Percentiles rank a stretch among this genome's conserved stretches.
Conservation (phyloP, 2,329 filamentous ascomycete genomes). For the Pseudocercospora macadamiae region DNA sequence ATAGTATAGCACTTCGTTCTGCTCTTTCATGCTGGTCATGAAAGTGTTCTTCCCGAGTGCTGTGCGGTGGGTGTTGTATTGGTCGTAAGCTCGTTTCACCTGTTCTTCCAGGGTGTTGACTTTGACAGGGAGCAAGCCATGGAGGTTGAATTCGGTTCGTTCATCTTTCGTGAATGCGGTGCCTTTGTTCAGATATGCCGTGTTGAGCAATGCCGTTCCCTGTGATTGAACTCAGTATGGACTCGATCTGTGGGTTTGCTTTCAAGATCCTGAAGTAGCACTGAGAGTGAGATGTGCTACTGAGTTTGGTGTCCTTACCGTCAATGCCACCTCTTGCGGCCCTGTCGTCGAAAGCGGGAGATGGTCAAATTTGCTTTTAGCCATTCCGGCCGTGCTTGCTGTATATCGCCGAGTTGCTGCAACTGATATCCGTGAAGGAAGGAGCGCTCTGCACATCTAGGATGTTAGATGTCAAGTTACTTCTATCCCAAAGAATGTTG, state of each 20-base stretch:
- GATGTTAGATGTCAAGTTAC: too few relatives aligned
- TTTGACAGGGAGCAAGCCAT: conserved; percentile 71
- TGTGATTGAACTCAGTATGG: background rate
- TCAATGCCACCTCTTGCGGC: conserved; percentile 8
- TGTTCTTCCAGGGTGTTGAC: conserved; percentile 78
- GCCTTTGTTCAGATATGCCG: conserved; percentile 78
- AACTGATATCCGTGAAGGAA: background rate
- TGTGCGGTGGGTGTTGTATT: conserved; percentile 67
- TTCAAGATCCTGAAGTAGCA: background rate
- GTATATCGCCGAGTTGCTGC: background rate
- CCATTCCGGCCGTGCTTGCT: background rate
- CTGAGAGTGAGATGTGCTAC: too few relatives aligned
- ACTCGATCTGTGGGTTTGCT: background rate
- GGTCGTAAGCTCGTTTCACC: conserved; percentile 74
- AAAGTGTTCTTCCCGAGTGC: conserved; percentile 85
- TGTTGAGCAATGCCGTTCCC: conserved; percentile 58
- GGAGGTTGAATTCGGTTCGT: conserved; percentile 68
- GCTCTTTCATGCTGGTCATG: conserved; percentile 79
- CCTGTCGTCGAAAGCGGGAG: conserved; percentile 9
- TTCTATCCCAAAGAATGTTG: too few relatives aligned
- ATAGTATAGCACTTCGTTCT: conserved; percentile 83
- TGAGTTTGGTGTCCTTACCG: too few relatives aligned
- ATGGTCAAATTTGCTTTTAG: conserved; percentile 8
- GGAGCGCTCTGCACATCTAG: background rate
- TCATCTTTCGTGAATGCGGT: conserved; percentile 75